phyloP scores from a whole-genome alignment of 352 stramenopile genomes.

The Blastocystis sp. region DNA sequence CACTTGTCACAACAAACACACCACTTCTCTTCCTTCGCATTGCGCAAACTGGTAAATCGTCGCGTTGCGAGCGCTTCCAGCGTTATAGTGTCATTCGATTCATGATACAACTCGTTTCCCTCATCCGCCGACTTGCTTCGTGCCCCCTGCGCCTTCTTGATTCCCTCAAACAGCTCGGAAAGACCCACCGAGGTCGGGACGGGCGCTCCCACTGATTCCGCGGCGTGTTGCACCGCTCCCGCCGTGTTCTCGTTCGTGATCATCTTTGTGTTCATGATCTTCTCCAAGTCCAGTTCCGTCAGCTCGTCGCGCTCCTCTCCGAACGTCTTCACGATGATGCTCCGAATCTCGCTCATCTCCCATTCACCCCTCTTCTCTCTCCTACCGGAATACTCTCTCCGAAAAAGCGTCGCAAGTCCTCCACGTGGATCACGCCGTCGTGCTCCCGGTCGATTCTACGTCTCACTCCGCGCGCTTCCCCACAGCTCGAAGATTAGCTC shows the following conservation, averaged over 20 bases:
- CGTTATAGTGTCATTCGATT: neutral
- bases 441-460: constrained; percentile 21
- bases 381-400: constrained; percentile 35
- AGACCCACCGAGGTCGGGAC: neutral
- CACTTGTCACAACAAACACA: neutral
- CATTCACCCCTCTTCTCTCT: neutral
- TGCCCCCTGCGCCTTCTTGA: neutral
- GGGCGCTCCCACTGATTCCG: neutral
- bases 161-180: neutral
- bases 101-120: too few relatives aligned
- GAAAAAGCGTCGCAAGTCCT: constrained; percentile 17
- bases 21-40: neutral
- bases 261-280: constrained; percentile 55
- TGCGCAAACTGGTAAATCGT: constrained; percentile 10
- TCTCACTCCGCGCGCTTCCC: too few relatives aligned
- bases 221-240: neutral
- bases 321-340: neutral
- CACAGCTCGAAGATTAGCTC: constrained; percentile 43
- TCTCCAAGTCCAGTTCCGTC: constrained; percentile 14
- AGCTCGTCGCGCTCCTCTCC: neutral
- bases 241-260: constrained; percentile 28
- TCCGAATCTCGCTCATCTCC: constrained; percentile 11
- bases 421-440: neutral
- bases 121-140: neutral
- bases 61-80: neutral